A percentile compares a stretch with the other conserved stretches of the same genome.
These are phyloP conservation scores for Penicillium cataractarum DNA, from an alignment of 495 filamentous ascomycete genomes.

Conservation along the genomic window DNA sequence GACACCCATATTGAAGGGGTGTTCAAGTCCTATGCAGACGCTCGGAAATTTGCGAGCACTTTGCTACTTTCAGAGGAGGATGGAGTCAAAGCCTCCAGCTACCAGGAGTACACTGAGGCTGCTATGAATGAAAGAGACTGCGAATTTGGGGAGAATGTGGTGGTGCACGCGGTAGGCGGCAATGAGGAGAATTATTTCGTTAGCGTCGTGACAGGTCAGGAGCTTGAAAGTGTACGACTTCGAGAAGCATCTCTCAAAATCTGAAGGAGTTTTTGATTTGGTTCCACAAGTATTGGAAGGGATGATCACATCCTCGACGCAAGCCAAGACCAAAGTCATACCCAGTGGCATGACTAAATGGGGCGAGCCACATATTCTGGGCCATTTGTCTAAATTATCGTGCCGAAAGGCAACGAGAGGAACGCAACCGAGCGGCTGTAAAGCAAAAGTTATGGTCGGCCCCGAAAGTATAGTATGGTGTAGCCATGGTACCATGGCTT, in stretches of 20 bases:
- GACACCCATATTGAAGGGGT: conserved; percentile 20
- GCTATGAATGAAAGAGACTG: conserved; percentile 15
- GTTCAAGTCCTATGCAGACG: conserved; percentile 21
- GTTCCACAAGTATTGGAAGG: too few relatives aligned
- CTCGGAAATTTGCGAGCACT: conserved; percentile 17
- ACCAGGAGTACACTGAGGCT: conserved; percentile 23
- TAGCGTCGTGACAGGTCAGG: conserved; percentile 23
- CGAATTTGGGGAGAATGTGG: conserved; percentile 29
- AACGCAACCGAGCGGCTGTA: too few relatives aligned
- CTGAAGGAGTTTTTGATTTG: not conserved
- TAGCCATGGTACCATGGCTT: not conserved
- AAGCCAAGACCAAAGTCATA: too few relatives aligned
- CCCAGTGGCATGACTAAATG: too few relatives aligned
- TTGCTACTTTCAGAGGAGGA: conserved; percentile 19
- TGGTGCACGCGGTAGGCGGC: conserved; percentile 23
- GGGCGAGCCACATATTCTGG: too few relatives aligned
- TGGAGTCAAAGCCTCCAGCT: conserved; percentile 19
- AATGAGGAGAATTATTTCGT: conserved; percentile 27
- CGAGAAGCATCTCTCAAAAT: conserved; percentile 17
- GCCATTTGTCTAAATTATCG: too few relatives aligned
- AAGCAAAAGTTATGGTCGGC: too few relatives aligned
- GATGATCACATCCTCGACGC: too few relatives aligned
- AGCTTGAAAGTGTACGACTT: conserved; percentile 21
- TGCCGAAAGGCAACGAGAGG: too few relatives aligned
- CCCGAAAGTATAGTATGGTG: too few relatives aligned